A percentile compares a stretch with the other conserved stretches of the same genome.
Conservation (phyloP, 2,329 filamentous ascomycete species). For the Colletotrichum ledebouriae region DNA sequence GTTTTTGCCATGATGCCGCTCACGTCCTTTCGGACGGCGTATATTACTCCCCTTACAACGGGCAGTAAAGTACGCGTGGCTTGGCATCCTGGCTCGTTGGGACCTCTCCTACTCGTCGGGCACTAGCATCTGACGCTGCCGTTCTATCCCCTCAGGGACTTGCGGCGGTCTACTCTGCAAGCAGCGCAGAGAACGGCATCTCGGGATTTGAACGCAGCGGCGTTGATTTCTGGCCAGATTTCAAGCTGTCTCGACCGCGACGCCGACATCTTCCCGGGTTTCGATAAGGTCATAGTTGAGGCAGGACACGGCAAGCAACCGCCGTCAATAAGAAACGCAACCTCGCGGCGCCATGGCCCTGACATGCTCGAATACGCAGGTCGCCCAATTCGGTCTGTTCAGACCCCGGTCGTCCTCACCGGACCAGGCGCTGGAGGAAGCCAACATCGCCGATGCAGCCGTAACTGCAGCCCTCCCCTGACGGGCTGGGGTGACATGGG, state of each 20-base stretch:
- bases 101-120: no score
- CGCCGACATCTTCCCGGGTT: neutral
- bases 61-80: no score
- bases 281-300: constrained; percentile 8
- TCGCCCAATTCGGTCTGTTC: constrained; percentile 18
- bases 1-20: neutral
- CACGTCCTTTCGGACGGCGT: no score
- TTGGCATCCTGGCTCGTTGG: no score
- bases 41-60: no score
- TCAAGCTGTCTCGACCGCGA: no score
- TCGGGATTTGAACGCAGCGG: no score
- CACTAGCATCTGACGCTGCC: no score
- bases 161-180: no score
- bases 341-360: constrained; percentile 30
- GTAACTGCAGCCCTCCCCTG: constrained; percentile 14
- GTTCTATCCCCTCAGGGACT: no score
- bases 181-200: no score
- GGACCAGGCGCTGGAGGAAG: constrained; percentile 10
- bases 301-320: constrained; percentile 17
- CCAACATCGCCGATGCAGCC: constrained; percentile 15
- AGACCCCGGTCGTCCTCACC: neutral
- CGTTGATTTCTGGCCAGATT: no score
- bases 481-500: constrained; percentile 9
- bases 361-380: constrained; percentile 38
- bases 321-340: constrained; percentile 26